Percentiles rank a stretch among this genome's conserved stretches.
Evolutionary conservation across 345 rosid genomes (phyloP).

Genomic region (Hypericum androsaemum): DNA sequence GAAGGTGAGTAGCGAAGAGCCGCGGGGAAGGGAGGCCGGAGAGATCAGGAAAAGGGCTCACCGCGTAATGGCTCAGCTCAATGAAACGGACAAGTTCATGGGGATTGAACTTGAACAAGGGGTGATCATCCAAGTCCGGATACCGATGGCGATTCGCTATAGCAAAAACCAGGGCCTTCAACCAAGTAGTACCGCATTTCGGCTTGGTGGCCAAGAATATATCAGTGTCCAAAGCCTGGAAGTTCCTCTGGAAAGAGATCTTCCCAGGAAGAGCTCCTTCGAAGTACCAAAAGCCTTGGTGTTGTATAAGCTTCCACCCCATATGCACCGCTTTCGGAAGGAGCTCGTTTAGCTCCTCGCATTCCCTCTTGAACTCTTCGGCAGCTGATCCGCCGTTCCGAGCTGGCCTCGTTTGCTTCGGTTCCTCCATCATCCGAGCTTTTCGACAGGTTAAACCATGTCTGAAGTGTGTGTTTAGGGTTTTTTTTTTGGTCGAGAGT

Average conservation of each 20-base stretch:
- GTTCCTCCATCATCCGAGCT: too few relatives aligned
- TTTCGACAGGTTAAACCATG: too few relatives aligned
- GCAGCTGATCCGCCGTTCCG: too few relatives aligned
- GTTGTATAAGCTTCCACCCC: too few relatives aligned
- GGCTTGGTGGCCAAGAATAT: constrained; percentile 38
- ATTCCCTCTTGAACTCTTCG: too few relatives aligned
- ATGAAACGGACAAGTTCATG: constrained; percentile 54
- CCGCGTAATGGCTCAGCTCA: constrained; percentile 31
- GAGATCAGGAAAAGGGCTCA: constrained; percentile 31
- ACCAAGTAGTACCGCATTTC: constrained; percentile 55
- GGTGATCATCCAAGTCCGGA: constrained; percentile 18
- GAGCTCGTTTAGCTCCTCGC: too few relatives aligned
- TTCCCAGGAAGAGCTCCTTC: constrained; percentile 48
- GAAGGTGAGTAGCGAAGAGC: constrained; percentile 41
- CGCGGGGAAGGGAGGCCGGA: constrained; percentile 20
- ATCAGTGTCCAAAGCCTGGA: constrained; percentile 20
- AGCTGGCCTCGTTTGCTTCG: too few relatives aligned
- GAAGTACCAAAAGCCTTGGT: constrained; percentile 70
- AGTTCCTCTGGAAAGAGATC: constrained; percentile 32
- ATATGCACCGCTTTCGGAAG: too few relatives aligned
- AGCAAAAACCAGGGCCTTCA: constrained; percentile 35
- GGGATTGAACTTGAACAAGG: constrained; percentile 39
- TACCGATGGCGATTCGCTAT: constrained; percentile 24
- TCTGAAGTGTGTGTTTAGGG: too few relatives aligned
- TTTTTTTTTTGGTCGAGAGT: too few relatives aligned